Evolutionary conservation across 306 rosid species (phyloP), one percentile per base, ranked within the genome.

Genomic region (Cucurbita moschata): DNA sequence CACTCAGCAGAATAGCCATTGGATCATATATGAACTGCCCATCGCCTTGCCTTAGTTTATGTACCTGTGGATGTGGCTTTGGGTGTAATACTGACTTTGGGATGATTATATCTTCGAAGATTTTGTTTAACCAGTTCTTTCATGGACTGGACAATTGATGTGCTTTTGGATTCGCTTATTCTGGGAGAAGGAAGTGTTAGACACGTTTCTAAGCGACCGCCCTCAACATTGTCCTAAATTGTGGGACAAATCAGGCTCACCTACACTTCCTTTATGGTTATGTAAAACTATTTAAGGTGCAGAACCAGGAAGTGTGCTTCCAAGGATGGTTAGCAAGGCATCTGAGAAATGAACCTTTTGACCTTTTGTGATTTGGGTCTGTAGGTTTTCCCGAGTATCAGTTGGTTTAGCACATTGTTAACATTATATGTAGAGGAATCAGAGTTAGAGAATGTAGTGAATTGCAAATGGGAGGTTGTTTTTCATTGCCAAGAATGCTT

Each of bases 91-190:
- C 4, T 19, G 23, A 19, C 62, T 18, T 54, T 54, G 59, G 15
- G 62, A 11, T 10, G 39, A 23, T 23, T 19, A 23, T 10, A 57
- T 57, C 6, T 9, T 23, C 1, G 30, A 55, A 55, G 57, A 54
- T 54, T 18, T 18, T 18, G 59, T 8, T 53, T 18, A 57, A 35
- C 30, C 39, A 13, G 43, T 44, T 85, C 42, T 58, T 78, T 56
- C 47, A 30, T 44, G 90, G 94, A 89, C 76, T 92, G 96, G 97
- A 85, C 90, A 23, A 85, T 84, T 57, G 90, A 87, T 79, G 90
- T 86, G 79, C 80, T 89, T 73, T 83, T 86, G 39, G 92, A 82
- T 81, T 89, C 88, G 37, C 72, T 85, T 79, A 67, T 81, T 47
- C 82, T 86, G 66, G 88, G 73, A 60, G 89, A 88, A 84, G 78